phyloP scores from a whole-genome alignment of 768 basidiomycete genomes.

The Rhodocollybia butyracea region DNA sequence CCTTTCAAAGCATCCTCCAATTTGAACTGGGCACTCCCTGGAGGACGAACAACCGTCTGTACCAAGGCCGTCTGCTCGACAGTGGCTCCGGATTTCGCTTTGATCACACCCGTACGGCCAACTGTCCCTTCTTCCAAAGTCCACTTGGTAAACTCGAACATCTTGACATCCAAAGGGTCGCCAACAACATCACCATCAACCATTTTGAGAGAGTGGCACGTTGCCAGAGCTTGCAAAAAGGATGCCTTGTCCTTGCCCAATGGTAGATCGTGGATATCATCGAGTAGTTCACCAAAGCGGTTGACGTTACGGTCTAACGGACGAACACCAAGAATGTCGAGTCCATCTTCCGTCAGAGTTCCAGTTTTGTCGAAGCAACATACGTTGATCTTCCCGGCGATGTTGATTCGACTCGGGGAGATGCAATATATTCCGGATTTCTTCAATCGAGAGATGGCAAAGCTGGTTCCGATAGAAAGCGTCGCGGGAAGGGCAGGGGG shows the following conservation, averaged over 20 bases:
- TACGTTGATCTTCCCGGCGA: slow-evolving; percentile 94
- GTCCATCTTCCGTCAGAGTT: slow-evolving; percentile 95
- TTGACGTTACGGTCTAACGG: slow-evolving; percentile 72
- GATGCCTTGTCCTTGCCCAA: slow-evolving; percentile 68
- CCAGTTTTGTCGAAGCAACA: slow-evolving; percentile 99
- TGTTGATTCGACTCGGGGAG: slow-evolving; percentile 91
- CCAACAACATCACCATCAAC: slow-evolving; percentile 87
- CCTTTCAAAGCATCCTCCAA: slow-evolving; percentile 93
- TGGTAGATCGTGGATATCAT: slow-evolving; percentile 85
- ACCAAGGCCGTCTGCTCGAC: slow-evolving; percentile 85
- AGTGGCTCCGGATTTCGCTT: slow-evolving; percentile 52
- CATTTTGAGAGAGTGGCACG: slow-evolving; percentile 93
- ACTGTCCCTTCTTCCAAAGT: slow-evolving; percentile 87
- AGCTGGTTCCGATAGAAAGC: slow-evolving; percentile 94
- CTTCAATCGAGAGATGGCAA: slow-evolving; percentile 85
- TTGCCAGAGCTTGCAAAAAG: slow-evolving; percentile 89
- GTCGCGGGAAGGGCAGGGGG: slow-evolving; percentile 97
- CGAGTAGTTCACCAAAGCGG: slow-evolving; percentile 86
- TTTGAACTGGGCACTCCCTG: slow-evolving; percentile 86
- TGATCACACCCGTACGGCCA: slow-evolving; percentile 69
- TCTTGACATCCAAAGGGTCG: slow-evolving; percentile 94
- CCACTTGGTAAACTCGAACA: slow-evolving; percentile 98
- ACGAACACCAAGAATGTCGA: slow-evolving; percentile 94
- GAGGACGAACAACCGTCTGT: slow-evolving; percentile 94
- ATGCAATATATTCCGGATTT: slow-evolving; percentile 93